phyloP scores from a whole-genome alignment of 345 rosid genomes.

The Boechera retrofracta region DNA sequence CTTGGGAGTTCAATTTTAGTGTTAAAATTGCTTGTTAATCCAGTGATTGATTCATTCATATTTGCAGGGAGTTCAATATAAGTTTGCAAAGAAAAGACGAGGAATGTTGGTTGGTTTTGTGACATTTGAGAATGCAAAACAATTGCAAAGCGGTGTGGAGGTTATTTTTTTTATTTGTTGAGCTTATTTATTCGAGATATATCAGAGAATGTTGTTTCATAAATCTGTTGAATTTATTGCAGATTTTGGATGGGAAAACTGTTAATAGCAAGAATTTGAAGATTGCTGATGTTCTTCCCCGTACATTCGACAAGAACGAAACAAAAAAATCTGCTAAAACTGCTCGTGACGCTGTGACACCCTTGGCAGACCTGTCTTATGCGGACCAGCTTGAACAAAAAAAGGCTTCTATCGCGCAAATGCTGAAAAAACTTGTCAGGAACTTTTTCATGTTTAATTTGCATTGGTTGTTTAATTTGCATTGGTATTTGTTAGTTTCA shows the following conservation, averaged over 20 bases:
- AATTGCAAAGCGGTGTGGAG: conserved; percentile 63
- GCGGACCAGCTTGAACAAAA: conserved; percentile 72
- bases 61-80: conserved; percentile 59
- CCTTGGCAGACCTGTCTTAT: conserved; percentile 78
- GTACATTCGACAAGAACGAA: conserved; percentile 61
- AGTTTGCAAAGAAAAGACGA: conserved; percentile 77
- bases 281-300: conserved; percentile 77
- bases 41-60: background rate
- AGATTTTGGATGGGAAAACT: conserved; percentile 77
- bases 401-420: conserved; percentile 64
- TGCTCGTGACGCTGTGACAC: conserved; percentile 88
- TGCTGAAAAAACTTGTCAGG: conserved; percentile 85
- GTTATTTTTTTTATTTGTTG: conserved; percentile 45
- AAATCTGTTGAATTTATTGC: conserved; percentile 27
- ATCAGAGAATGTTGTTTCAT: conserved; percentile 3
- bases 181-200: background rate
- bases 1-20: background rate
- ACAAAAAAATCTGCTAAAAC: conserved; percentile 50
- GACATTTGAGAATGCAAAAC: conserved; percentile 71
- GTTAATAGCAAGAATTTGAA: conserved; percentile 66
- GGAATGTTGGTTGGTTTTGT: conserved; percentile 89
- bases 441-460: conserved; percentile 7
- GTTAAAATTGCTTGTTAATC: background rate
- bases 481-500: background rate
- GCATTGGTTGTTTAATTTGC: background rate